A percentile compares a stretch with the other conserved stretches of the same genome.
phyloP scores from a whole-genome alignment of 169 alveolate species.

The Cryptosporidium ubiquitum region DNA sequence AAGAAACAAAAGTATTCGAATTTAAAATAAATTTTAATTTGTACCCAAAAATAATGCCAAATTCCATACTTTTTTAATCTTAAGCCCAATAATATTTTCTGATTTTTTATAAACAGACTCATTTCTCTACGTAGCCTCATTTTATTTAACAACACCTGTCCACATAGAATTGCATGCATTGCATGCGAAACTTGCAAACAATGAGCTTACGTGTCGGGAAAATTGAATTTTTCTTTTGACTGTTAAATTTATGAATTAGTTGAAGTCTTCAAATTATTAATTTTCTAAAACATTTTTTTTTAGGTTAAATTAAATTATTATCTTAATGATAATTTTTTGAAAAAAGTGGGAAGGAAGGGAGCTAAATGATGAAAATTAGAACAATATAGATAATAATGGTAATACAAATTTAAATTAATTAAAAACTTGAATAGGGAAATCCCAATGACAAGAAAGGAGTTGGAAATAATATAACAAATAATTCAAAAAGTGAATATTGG shows the following conservation, averaged over 20 bases:
- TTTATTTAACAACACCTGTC: background rate
- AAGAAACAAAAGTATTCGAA: no score
- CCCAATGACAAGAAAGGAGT: background rate
- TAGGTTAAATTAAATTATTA: background rate
- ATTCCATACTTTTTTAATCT: no score
- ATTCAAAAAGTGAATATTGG: background rate
- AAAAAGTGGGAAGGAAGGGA: no score
- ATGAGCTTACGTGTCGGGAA: background rate
- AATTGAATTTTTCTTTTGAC: background rate
- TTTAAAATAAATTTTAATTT: background rate
- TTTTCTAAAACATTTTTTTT: no score
- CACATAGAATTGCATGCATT: slow-evolving; percentile 2
- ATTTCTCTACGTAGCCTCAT: background rate
- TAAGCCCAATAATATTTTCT: background rate
- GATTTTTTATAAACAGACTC: background rate
- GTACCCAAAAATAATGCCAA: background rate
- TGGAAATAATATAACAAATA: no score
- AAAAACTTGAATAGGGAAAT: no score
- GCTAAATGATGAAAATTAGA: no score
- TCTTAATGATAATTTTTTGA: no score
- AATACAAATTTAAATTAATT: no score
- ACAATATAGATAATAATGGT: no score
- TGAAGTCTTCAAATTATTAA: no score
- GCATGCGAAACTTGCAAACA: background rate
- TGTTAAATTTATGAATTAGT: no score